A percentile compares a stretch with the other conserved stretches of the same genome.
phyloP scores from a whole-genome alignment of 495 filamentous ascomycete species.

The Hypoxylon subgilvum region DNA sequence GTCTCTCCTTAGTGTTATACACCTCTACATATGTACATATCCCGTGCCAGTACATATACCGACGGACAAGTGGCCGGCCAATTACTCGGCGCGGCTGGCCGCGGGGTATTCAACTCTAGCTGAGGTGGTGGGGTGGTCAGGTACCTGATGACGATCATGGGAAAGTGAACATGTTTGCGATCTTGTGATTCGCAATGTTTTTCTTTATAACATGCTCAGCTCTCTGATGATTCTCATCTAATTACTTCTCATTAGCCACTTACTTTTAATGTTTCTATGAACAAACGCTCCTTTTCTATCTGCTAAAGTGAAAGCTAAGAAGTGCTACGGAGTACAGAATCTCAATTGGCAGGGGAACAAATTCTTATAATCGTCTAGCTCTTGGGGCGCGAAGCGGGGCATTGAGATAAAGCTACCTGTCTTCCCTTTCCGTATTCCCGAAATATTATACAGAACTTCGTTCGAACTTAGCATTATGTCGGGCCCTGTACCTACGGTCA shows the following conservation, averaged over 20 bases:
- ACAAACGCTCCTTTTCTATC: not conserved
- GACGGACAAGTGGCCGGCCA: slow-evolving; percentile 21
- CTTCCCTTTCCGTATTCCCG: slow-evolving; percentile 5
- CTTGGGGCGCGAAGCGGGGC: slow-evolving; percentile 26
- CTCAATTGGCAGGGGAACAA: slow-evolving; percentile 9
- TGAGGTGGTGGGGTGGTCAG: slow-evolving; percentile 39
- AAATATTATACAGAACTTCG: slow-evolving; percentile 4
- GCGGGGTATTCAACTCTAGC: slow-evolving; percentile 35
- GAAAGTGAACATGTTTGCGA: slow-evolving; percentile 32
- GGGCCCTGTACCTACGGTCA: slow-evolving; percentile 63
- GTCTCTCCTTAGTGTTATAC: too few relatives aligned
- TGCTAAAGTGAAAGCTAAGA: not conserved
- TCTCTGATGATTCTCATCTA: not conserved
- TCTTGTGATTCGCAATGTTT: slow-evolving; percentile 34
- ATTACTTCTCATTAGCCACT: not conserved
- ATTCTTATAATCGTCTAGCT: not conserved
- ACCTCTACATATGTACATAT: too few relatives aligned
- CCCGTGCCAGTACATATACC: not conserved
- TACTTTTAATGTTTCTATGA: not conserved
- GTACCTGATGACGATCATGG: slow-evolving; percentile 35
- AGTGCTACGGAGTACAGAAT: not conserved
- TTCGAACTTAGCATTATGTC: slow-evolving; percentile 51
- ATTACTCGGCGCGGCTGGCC: slow-evolving; percentile 34
- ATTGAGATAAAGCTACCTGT: slow-evolving; percentile 1
- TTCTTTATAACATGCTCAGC: not conserved